A percentile compares a stretch with the other conserved stretches of the same genome.
Evolutionary conservation across 768 basidiomycete species (phyloP).

Genomic region (Termitomyces sp.): DNA sequence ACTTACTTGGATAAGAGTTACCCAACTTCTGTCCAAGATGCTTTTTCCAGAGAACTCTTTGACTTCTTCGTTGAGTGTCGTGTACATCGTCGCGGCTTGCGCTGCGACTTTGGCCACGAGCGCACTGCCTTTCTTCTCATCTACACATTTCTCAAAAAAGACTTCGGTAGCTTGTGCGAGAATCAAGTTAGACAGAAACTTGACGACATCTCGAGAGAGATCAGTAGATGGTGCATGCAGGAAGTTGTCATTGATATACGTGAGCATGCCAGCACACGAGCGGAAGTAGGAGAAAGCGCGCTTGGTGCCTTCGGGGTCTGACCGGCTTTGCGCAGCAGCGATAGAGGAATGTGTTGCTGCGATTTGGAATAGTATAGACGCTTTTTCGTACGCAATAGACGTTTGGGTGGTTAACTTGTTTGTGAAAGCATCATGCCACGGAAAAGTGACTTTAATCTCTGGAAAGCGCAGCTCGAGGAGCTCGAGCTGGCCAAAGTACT

Average conservation of each 20-base stretch:
- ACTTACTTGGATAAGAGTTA: slow-evolving; percentile 74
- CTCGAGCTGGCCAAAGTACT: slow-evolving; percentile 99
- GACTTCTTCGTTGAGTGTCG: slow-evolving; percentile 78
- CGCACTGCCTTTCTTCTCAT: slow-evolving; percentile 81
- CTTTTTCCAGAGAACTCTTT: slow-evolving; percentile 98
- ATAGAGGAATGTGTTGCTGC: slow-evolving; percentile 91
- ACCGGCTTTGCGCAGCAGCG: slow-evolving; percentile 78
- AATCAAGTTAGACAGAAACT: slow-evolving; percentile 84
- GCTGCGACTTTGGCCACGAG: slow-evolving; percentile 82
- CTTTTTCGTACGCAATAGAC: slow-evolving; percentile 97
- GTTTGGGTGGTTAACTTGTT: slow-evolving; percentile 91
- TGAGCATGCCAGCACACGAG: slow-evolving; percentile 92
- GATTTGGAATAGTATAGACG: slow-evolving; percentile 94
- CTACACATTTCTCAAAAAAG: slow-evolving; percentile 91
- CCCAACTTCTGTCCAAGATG: slow-evolving; percentile 93
- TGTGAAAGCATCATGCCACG: slow-evolving; percentile 97
- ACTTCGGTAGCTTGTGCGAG: slow-evolving; percentile 94
- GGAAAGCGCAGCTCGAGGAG: slow-evolving; percentile 95
- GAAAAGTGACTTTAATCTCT: slow-evolving; percentile 93
- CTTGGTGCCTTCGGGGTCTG: slow-evolving; percentile 89
- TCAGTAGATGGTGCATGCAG: slow-evolving; percentile 96
- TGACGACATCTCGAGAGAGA: slow-evolving; percentile 89
- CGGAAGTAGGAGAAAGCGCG: slow-evolving; percentile 90
- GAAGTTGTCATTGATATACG: slow-evolving; percentile 99
- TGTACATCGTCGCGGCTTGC: slow-evolving; percentile 81